phyloP scores from a whole-genome alignment of 352 stramenopile genomes.

The Phytopythium kandeliae region DNA sequence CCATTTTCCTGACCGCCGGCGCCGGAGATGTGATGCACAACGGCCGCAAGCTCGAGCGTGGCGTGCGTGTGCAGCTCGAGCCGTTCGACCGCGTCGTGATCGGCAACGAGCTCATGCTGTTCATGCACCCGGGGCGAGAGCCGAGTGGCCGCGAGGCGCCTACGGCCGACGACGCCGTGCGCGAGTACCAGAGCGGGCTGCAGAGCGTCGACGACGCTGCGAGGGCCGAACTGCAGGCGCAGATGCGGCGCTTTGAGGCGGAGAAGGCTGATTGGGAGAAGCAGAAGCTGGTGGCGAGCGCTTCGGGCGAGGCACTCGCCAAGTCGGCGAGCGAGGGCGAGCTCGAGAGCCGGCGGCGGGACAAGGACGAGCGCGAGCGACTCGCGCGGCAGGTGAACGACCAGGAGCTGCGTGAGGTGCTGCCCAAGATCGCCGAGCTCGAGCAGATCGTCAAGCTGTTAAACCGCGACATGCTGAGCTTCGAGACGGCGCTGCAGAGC shows the following conservation, averaged over 20 bases:
- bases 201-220: conserved; percentile 66
- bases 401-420: conserved; percentile 88
- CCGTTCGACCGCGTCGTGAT: conserved; percentile 79
- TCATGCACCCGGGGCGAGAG: conserved; percentile 53
- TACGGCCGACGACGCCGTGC: conserved; percentile 77
- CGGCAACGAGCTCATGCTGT: conserved; percentile 86
- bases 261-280: conserved; percentile 87
- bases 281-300: conserved; percentile 23
- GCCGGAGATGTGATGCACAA: conserved; percentile 87
- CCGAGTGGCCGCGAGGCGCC: conserved; percentile 39
- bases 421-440: conserved; percentile 91
- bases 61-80: conserved; percentile 29
- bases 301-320: background rate
- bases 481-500: conserved; percentile 88
- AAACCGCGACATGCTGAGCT: conserved; percentile 89
- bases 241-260: conserved; percentile 88
- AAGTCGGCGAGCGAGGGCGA: conserved; percentile 1
- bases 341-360: conserved; percentile 12
- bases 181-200: conserved; percentile 85
- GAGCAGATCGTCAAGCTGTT: conserved; percentile 89
- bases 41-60: conserved; percentile 60
- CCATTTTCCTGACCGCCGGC: conserved; percentile 56
- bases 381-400: conserved; percentile 81
- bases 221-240: conserved; percentile 82
- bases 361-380: conserved; percentile 51